Conservation (phyloP, 768 basidiomycete species). For the Tulasnella sp. region DNA sequence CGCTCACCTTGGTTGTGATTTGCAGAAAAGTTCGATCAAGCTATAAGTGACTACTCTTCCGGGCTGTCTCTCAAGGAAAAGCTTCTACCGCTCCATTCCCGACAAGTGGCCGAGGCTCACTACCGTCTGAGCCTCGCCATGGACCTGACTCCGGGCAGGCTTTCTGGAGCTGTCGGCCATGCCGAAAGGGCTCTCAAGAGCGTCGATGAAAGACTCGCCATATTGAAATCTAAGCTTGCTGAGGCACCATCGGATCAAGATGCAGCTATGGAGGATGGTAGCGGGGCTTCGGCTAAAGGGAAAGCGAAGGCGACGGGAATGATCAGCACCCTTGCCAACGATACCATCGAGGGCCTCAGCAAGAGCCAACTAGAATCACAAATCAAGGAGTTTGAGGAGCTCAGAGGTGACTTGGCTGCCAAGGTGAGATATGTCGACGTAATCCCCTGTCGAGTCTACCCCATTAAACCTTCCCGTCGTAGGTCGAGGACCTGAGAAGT, state of each 20-base stretch:
- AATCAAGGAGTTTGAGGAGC: constrained; percentile 60
- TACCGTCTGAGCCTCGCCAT: constrained; percentile 91
- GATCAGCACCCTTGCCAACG: constrained; percentile 19
- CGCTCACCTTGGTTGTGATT: not conserved
- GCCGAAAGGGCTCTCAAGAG: constrained; percentile 71
- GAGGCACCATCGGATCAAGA: constrained; percentile 20
- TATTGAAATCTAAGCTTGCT: constrained; percentile 40
- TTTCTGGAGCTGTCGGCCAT: constrained; percentile 70
- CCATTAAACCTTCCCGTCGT: not conserved
- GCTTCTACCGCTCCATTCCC: constrained; percentile 74
- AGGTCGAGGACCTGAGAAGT: constrained; percentile 88
- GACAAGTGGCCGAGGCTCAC: constrained; percentile 87
- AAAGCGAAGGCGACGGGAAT: constrained; percentile 37
- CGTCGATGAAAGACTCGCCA: constrained; percentile 55
- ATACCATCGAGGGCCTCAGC: constrained; percentile 52
- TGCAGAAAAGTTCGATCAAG: constrained; percentile 91
- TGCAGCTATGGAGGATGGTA: constrained; percentile 21
- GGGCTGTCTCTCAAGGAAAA: constrained; percentile 61
- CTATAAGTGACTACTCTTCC: constrained; percentile 73
- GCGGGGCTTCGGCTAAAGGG: constrained; percentile 37
- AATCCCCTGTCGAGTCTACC: not conserved
- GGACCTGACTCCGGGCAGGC: constrained; percentile 76
- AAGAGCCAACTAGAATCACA: constrained; percentile 65
- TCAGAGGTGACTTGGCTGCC: constrained; percentile 70
- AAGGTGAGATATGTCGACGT: constrained; percentile 42